Evolutionary conservation across 2,329 filamentous ascomycete genomes (phyloP), one percentile per base, ranked within the genome.

Genomic region (Pyrenophora teres): DNA sequence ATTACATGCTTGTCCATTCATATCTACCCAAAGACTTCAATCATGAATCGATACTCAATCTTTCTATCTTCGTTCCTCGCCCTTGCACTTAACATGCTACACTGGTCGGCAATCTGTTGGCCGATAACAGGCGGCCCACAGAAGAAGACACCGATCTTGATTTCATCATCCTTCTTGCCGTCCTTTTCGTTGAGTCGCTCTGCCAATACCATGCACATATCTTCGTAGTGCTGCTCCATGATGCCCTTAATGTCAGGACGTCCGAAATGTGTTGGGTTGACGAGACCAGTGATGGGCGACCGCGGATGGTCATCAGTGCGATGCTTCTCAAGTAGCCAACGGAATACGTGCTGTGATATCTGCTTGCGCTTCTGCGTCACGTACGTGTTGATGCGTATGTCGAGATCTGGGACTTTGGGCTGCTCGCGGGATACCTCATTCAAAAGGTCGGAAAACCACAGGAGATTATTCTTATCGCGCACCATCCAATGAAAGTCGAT

Each of bases 401-500:
- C 80, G 37, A 85, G 76, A 25, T 68, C 57, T 4, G 65, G 64
- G 31, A 44, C 50, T 25, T 69, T 59, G 5, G 58, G 57, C 39
- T 76, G 71, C 16, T 78, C 70, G 5, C 73, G 72, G 6, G 69
- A 62, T 3, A 71, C 68, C 50, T 70, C 68, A 59, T 84, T 84
- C 4, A 84, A 75, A 0, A 84, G 76, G 56, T 82, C 78, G 0
- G 81, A 82, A 44, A 85, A 80, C 82, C 82, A 84, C 3, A 81
- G 73, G 0, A 85, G 74, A 43, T 81, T 76, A 65, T 83, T 83
- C 49, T 77, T 76, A 40, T 84, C 81, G 18, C 81, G 80, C 0
- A 84, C 81, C 56, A 81, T 82, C 82, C 83, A 85, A 67, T 85
- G 81, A 51, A 85, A 84, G 59, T 85, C 82, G 1, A 83, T 78